These are phyloP conservation scores for Barbatosphaeria neglecta DNA, from an alignment of 495 filamentous ascomycete genomes.

Conservation along the genomic window DNA sequence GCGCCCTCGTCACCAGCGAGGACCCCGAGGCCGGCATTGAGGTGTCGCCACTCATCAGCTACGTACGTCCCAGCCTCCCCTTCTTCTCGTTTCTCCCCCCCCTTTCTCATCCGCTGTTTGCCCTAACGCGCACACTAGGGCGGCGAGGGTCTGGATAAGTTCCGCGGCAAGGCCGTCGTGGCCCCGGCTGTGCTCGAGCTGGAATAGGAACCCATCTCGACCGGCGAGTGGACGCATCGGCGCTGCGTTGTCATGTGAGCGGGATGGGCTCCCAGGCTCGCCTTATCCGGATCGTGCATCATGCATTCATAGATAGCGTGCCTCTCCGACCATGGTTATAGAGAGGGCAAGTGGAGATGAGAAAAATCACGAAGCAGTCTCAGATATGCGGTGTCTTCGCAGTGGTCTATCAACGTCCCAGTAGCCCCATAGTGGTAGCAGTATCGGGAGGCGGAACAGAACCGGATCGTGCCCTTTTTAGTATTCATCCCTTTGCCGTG, in stretches of 20 bases:
- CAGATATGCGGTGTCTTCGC: too few relatives aligned
- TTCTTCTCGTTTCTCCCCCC: background rate
- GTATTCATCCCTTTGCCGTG: too few relatives aligned
- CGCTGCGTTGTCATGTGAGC: background rate
- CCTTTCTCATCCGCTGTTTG: background rate
- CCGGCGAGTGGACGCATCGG: background rate
- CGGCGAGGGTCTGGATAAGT: slow-evolving; percentile 77
- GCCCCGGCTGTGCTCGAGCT: slow-evolving; percentile 68
- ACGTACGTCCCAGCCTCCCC: slow-evolving; percentile 70
- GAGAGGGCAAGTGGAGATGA: too few relatives aligned
- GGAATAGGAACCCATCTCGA: slow-evolving; percentile 34
- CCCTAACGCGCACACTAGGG: slow-evolving; percentile 46
- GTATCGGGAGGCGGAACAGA: too few relatives aligned
- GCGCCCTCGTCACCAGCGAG: slow-evolving; percentile 65
- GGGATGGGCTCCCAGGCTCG: background rate
- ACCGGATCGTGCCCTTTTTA: too few relatives aligned
- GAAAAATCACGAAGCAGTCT: background rate
- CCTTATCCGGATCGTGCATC: too few relatives aligned
- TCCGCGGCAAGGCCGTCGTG: slow-evolving; percentile 62
- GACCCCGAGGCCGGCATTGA: slow-evolving; percentile 63
- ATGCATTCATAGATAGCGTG: too few relatives aligned
- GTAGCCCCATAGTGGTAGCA: too few relatives aligned
- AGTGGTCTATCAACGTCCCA: too few relatives aligned
- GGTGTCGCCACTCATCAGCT: slow-evolving; percentile 87
- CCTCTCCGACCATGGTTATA: too few relatives aligned